These are phyloP conservation scores for Mucor indicus DNA, from an alignment of 371 early-diverging fungal species.

Conservation along the genomic window DNA sequence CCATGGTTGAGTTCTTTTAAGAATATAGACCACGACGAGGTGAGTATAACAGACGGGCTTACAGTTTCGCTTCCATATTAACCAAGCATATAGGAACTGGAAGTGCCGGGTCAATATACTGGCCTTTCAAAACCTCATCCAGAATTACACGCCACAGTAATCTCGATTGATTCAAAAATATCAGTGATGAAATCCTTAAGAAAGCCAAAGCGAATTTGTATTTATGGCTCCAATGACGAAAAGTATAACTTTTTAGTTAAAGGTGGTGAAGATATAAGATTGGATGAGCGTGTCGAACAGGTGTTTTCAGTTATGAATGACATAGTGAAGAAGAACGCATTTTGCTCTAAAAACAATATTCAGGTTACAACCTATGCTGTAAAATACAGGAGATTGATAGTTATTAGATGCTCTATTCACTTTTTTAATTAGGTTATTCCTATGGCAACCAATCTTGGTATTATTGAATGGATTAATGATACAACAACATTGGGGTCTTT, in stretches of 20 bases:
- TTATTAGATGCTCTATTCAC: background rate
- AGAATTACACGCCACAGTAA: conserved; percentile 54
- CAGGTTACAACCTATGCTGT: conserved; percentile 60
- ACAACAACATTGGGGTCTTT: conserved; percentile 49
- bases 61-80: conserved; percentile 12
- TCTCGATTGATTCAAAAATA: conserved; percentile 59
- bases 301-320: conserved; percentile 74
- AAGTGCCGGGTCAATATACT: conserved; percentile 77
- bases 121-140: conserved; percentile 48
- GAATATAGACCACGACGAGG: conserved; percentile 31
- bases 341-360: conserved; percentile 49
- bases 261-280: conserved; percentile 80
- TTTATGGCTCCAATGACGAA: conserved; percentile 70
- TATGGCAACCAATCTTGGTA: conserved; percentile 61
- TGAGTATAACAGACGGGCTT: too few relatives aligned
- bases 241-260: conserved; percentile 74
- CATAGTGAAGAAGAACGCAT: conserved; percentile 52
- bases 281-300: conserved; percentile 80
- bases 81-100: conserved; percentile 36
- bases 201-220: conserved; percentile 68
- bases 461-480: conserved; percentile 63
- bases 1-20: conserved; percentile 63
- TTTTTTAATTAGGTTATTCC: conserved; percentile 52
- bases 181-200: conserved; percentile 70
- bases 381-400: background rate